Percentiles rank a stretch among this genome's conserved stretches.
Conservation (phyloP, 495 filamentous ascomycete species). For the Xylaria castorea region DNA sequence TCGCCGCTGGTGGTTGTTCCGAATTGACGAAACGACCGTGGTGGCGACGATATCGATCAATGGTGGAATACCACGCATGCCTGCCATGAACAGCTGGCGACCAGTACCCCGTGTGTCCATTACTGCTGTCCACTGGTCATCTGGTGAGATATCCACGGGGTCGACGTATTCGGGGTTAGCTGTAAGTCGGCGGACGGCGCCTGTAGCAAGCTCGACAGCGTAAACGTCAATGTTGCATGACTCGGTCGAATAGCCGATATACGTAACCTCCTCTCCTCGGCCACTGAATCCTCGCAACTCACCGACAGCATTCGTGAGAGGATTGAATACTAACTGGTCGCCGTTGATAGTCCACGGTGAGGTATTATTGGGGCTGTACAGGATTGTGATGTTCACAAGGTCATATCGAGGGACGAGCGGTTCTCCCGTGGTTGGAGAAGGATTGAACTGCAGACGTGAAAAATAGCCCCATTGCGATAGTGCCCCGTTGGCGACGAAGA, state of each 20-base stretch:
- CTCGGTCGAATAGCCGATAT: conserved; percentile 36
- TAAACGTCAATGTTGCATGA: conserved; percentile 42
- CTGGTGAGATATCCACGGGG: conserved; percentile 39
- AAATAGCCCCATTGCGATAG: background rate
- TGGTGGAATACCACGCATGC: conserved; percentile 40
- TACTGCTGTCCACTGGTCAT: conserved; percentile 35
- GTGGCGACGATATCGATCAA: conserved; percentile 32
- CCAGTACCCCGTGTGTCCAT: conserved; percentile 33
- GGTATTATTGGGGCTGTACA: conserved; percentile 12
- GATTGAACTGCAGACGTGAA: background rate
- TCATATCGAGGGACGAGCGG: conserved; percentile 14
- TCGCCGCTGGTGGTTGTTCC: conserved; percentile 38
- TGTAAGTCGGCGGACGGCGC: conserved; percentile 37
- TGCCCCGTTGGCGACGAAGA: background rate
- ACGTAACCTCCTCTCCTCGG: conserved; percentile 37
- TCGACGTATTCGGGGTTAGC: conserved; percentile 41
- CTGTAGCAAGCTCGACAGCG: conserved; percentile 36
- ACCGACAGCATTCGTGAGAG: conserved; percentile 33
- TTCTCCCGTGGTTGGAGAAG: background rate
- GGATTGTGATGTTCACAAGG: conserved; percentile 32
- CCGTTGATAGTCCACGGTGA: conserved; percentile 26
- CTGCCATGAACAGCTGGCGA: conserved; percentile 38
- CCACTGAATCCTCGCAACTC: conserved; percentile 44
- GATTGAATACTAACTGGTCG: conserved; percentile 32
- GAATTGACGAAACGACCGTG: conserved; percentile 27